phyloP scores from a whole-genome alignment of 257 asterid genomes.

The Echium plantagineum region DNA sequence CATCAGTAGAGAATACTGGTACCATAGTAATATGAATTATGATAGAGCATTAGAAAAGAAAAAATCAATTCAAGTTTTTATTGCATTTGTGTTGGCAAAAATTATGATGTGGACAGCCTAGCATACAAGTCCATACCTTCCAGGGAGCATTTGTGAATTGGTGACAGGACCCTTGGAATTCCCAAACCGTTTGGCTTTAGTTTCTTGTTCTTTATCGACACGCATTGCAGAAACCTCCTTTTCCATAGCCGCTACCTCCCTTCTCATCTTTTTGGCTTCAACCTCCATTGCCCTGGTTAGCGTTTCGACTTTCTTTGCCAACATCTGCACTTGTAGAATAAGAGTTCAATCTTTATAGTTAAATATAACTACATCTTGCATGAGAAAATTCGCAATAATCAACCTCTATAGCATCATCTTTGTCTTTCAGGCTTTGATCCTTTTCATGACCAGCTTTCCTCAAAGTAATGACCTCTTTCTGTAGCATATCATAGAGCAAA shows the following conservation, averaged over 20 bases:
- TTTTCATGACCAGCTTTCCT: slow-evolving; percentile 88
- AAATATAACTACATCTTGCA: no score
- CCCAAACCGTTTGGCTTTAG: slow-evolving; percentile 55
- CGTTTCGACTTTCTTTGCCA: slow-evolving; percentile 94
- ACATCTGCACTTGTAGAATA: slow-evolving; percentile 44
- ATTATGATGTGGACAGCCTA: neutral
- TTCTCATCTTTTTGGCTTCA: slow-evolving; percentile 96
- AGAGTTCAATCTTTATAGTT: no score
- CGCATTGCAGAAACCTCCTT: slow-evolving; percentile 98
- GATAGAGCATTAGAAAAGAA: neutral
- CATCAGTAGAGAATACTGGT: no score
- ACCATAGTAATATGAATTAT: neutral
- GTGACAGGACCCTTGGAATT: slow-evolving; percentile 49
- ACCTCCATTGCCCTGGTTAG: slow-evolving; percentile 96
- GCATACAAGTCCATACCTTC: slow-evolving; percentile 43
- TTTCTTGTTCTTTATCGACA: slow-evolving; percentile 77
- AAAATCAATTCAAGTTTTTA: neutral
- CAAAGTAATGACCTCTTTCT: slow-evolving; percentile 80
- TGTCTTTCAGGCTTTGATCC: slow-evolving; percentile 96
- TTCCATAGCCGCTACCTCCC: slow-evolving; percentile 99
- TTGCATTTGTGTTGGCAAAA: neutral
- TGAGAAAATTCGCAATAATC: no score
- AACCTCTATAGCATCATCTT: slow-evolving; percentile 98
- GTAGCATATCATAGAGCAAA: slow-evolving; percentile 67
- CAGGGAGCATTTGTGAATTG: slow-evolving; percentile 65